These are phyloP conservation scores for Tolypocladium amazonense DNA, from an alignment of 2,329 filamentous ascomycete species.

Conservation along the genomic window DNA sequence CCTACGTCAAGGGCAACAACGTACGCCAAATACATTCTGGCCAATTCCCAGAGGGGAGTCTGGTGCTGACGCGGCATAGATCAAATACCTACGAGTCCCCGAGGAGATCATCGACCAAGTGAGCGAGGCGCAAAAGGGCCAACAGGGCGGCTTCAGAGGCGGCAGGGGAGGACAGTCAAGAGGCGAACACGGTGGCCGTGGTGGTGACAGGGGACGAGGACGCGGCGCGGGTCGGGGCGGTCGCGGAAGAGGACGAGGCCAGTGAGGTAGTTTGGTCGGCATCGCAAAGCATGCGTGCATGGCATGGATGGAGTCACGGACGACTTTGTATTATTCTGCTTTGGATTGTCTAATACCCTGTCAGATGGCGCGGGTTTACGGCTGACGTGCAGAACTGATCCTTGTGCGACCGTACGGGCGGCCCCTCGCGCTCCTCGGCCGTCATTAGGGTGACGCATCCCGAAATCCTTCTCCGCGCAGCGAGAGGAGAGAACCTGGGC, in stretches of 20 bases:
- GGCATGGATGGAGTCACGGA: background rate
- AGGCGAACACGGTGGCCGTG: slow-evolving; percentile 43
- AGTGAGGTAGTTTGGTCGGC: slow-evolving; percentile 10
- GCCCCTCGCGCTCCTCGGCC: background rate
- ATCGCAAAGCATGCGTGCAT: background rate
- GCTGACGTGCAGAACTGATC: background rate
- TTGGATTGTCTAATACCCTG: background rate
- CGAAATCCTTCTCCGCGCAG: background rate
- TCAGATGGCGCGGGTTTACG: background rate
- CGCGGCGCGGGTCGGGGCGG: slow-evolving; percentile 27
- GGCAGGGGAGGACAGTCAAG: slow-evolving; percentile 49
- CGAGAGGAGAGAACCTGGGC: background rate
- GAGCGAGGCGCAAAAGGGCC: slow-evolving; percentile 79
- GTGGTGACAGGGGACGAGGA: slow-evolving; percentile 32
- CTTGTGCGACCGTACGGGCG: background rate
- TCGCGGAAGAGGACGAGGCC: slow-evolving; percentile 22
- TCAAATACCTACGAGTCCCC: slow-evolving; percentile 94
- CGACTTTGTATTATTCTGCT: background rate
- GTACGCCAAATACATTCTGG: slow-evolving; percentile 39
- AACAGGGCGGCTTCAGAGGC: slow-evolving; percentile 52
- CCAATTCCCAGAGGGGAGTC: background rate
- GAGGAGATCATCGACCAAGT: slow-evolving; percentile 94
- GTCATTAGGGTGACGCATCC: background rate
- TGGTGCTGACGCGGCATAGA: slow-evolving; percentile 42
- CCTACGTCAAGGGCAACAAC: slow-evolving; percentile 96